Percentiles rank a stretch among this genome's conserved stretches.
These are phyloP conservation scores for Neobulgaria alba DNA, from an alignment of 2,329 filamentous ascomycete species.

Conservation along the genomic window DNA sequence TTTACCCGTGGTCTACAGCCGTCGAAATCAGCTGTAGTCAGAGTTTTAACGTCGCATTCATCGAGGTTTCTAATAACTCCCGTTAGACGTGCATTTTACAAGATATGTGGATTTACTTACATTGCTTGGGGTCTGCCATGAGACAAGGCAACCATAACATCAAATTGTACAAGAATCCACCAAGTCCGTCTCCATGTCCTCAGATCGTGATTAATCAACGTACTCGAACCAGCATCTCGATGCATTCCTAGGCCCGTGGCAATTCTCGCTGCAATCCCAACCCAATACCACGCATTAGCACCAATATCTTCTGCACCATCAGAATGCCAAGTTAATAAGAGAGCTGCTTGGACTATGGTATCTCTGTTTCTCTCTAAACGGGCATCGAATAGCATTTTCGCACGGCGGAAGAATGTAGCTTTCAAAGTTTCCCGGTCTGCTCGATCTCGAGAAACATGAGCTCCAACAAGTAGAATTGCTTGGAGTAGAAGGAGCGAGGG, in stretches of 20 bases:
- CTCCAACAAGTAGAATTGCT: constrained; percentile 41
- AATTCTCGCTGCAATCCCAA: constrained; percentile 78
- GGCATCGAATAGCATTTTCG: constrained; percentile 44
- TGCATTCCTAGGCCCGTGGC: constrained; percentile 84
- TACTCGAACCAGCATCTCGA: constrained; percentile 63
- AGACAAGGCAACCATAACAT: no score
- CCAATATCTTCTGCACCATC: constrained; percentile 46
- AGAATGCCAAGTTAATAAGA: constrained; percentile 47
- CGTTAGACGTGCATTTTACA: no score
- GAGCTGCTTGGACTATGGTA: constrained; percentile 43
- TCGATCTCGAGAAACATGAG: constrained; percentile 37
- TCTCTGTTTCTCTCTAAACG: constrained; percentile 45
- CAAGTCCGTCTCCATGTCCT: constrained; percentile 31
- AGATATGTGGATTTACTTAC: no score
- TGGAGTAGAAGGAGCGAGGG: constrained; percentile 42
- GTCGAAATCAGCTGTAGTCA: no score
- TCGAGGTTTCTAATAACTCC: no score
- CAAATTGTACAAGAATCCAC: no score
- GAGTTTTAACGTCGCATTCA: no score
- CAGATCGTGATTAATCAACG: constrained; percentile 4
- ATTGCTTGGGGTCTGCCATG: no score
- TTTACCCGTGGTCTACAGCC: no score
- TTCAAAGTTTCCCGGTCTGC: constrained; percentile 37
- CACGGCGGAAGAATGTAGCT: constrained; percentile 41
- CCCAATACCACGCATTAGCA: constrained; percentile 74